A percentile compares a stretch with the other conserved stretches of the same genome.
phyloP scores from a whole-genome alignment of 1,139 yeast genomes.

The Debaryomyces robertsiae region DNA sequence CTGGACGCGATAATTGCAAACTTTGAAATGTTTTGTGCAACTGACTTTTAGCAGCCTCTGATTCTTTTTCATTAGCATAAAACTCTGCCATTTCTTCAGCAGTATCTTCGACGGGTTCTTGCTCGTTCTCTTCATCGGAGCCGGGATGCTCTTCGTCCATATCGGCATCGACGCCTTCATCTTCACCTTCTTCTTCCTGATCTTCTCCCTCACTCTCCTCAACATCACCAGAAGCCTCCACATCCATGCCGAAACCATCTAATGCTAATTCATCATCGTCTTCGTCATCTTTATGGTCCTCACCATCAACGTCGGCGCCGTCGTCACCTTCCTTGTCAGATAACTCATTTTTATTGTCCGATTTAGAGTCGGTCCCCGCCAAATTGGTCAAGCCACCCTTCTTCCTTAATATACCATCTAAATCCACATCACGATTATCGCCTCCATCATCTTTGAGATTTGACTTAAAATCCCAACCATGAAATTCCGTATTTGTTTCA shows the following conservation, averaged over 20 bases:
- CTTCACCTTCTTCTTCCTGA: constrained; percentile 21
- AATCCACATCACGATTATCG: constrained; percentile 62
- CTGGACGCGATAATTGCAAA: constrained; percentile 84
- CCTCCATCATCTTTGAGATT: constrained; percentile 35
- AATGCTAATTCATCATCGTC: constrained; percentile 58
- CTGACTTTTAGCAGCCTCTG: constrained; percentile 40
- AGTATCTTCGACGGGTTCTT: constrained; percentile 55
- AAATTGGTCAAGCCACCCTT: constrained; percentile 71
- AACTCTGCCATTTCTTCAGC: constrained; percentile 73
- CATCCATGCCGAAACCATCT: constrained; percentile 72
- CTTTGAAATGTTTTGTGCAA: constrained; percentile 70
- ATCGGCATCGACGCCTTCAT: constrained; percentile 27
- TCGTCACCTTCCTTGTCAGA: constrained; percentile 25
- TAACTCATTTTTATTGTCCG: constrained; percentile 25
- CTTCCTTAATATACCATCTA: constrained; percentile 81
- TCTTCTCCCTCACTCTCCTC: constrained; percentile 19
- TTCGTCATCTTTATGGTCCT: constrained; percentile 43
- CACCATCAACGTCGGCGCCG: constrained; percentile 20
- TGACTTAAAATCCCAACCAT: constrained; percentile 82
- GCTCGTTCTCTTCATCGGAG: constrained; percentile 21
- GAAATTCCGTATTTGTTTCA: constrained; percentile 50
- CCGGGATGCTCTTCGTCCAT: constrained; percentile 28
- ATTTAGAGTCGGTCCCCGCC: constrained; percentile 39
- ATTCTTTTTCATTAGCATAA: constrained; percentile 59
- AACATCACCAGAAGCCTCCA: constrained; percentile 21